Conservation (phyloP, 257 asterid genomes). For the Linaria vulgaris region DNA sequence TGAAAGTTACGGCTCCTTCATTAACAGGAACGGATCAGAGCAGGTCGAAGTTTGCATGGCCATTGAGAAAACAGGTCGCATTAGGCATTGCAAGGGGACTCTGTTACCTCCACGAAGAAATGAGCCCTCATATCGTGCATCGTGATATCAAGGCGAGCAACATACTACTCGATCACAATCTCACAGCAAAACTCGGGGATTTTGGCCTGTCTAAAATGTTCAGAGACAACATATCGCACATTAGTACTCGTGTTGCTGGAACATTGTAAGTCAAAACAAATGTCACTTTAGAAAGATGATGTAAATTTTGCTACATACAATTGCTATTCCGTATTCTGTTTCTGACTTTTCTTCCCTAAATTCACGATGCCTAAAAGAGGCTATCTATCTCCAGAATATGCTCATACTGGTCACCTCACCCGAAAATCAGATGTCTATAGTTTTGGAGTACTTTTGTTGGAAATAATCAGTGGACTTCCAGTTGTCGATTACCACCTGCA, state of each 20-base stretch:
- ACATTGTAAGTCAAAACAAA: constrained; percentile 54
- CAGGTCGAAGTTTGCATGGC: constrained; percentile 58
- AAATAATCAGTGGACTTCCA: constrained; percentile 57
- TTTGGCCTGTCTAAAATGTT: constrained; percentile 75
- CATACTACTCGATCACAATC: constrained; percentile 61
- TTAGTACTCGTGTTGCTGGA: constrained; percentile 87
- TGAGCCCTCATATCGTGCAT: constrained; percentile 67
- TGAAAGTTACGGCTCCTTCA: constrained; percentile 12
- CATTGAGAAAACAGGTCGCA: constrained; percentile 41
- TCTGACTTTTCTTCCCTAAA: constrained; percentile 20
- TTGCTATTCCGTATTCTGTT: constrained; percentile 5
- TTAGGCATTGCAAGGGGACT: constrained; percentile 70
- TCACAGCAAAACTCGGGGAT: constrained; percentile 70
- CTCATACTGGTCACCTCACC: constrained; percentile 70
- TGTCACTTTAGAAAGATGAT: neutral
- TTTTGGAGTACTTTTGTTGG: constrained; percentile 73
- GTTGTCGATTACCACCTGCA: constrained; percentile 58
- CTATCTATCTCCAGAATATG: constrained; percentile 82
- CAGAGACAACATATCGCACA: constrained; percentile 52
- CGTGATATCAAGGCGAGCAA: constrained; percentile 77
- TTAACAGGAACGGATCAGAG: constrained; percentile 50
- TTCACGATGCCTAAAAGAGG: constrained; percentile 45
- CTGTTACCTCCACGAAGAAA: constrained; percentile 65
- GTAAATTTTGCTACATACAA: constrained; percentile 1
- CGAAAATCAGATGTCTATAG: constrained; percentile 82